A percentile compares a stretch with the other conserved stretches of the same genome.
Evolutionary conservation across 768 basidiomycete genomes (phyloP).

Genomic region (Hygrophorus russula): DNA sequence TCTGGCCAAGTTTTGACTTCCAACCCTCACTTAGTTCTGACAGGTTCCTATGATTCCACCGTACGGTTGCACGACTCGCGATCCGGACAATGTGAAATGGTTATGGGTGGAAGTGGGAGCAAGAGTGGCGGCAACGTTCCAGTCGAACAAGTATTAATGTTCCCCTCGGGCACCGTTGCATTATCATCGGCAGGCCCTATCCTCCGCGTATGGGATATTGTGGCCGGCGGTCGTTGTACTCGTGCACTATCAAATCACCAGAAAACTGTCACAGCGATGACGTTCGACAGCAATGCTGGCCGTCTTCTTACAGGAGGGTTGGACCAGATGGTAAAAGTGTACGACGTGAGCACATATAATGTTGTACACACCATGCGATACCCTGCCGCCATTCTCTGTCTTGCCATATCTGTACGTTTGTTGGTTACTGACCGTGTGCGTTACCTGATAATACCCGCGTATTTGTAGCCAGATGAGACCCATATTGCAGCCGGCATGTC

Average conservation of each 20-base stretch:
- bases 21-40: constrained; percentile 76
- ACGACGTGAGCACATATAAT: constrained; percentile 87
- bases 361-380: constrained; percentile 99
- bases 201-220: constrained; percentile 89
- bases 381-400: constrained; percentile 80
- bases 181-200: constrained; percentile 88
- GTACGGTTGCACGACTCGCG: constrained; percentile 81
- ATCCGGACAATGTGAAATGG: constrained; percentile 74
- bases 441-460: constrained; percentile 6
- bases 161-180: constrained; percentile 79
- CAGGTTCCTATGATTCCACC: constrained; percentile 92
- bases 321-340: constrained; percentile 98
- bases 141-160: constrained; percentile 88
- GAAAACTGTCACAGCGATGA: constrained; percentile 87
- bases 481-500: constrained; percentile 97
- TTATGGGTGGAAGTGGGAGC: constrained; percentile 46
- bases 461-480: constrained; percentile 79
- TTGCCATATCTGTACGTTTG: constrained; percentile 77
- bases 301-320: constrained; percentile 83
- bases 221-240: constrained; percentile 81
- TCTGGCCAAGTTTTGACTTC: constrained; percentile 78
- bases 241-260: constrained; percentile 95
- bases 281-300: constrained; percentile 66
- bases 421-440: neutral
- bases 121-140: constrained; percentile 34